Percentiles rank a stretch among this genome's conserved stretches.
Evolutionary conservation across 768 basidiomycete genomes (phyloP).

Genomic region (Suillus placidus): DNA sequence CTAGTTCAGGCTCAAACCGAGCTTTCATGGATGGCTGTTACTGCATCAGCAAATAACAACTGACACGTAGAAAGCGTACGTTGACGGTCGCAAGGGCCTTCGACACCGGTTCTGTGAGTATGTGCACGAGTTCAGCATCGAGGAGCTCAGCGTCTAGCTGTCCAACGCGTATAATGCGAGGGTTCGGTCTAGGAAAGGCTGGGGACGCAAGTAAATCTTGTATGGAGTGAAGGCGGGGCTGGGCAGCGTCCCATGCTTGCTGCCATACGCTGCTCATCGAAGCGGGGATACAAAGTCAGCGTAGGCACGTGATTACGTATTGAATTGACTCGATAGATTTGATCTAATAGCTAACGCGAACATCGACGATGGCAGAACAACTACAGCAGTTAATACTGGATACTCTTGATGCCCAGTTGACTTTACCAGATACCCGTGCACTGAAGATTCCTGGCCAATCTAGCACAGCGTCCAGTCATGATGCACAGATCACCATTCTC

Average conservation of each 20-base stretch:
- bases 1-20: constrained; percentile 74
- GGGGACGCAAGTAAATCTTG: constrained; percentile 40
- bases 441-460: constrained; percentile 68
- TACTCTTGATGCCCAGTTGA: constrained; percentile 56
- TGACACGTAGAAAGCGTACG: constrained; percentile 45
- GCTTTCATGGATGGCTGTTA: constrained; percentile 57
- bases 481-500: constrained; percentile 82
- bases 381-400: constrained; percentile 83
- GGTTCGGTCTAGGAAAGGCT: constrained; percentile 24
- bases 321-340: constrained; percentile 11
- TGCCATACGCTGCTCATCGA: constrained; percentile 46
- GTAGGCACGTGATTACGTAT: constrained; percentile 20
- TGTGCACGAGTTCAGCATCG: constrained; percentile 81
- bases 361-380: constrained; percentile 63
- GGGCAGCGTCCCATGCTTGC: constrained; percentile 64
- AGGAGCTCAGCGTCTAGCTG: constrained; percentile 91
- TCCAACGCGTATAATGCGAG: constrained; percentile 76
- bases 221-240: constrained; percentile 54
- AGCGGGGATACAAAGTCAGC: constrained; percentile 4
- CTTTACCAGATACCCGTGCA: constrained; percentile 69
- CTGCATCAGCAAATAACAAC: constrained; percentile 19
- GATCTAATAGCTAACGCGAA: constrained; percentile 12
- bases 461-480: constrained; percentile 60
- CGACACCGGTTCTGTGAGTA: constrained; percentile 81
- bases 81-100: constrained; percentile 69